Conservation (phyloP, 345 rosid genomes). For the Reutealis trisperma region DNA sequence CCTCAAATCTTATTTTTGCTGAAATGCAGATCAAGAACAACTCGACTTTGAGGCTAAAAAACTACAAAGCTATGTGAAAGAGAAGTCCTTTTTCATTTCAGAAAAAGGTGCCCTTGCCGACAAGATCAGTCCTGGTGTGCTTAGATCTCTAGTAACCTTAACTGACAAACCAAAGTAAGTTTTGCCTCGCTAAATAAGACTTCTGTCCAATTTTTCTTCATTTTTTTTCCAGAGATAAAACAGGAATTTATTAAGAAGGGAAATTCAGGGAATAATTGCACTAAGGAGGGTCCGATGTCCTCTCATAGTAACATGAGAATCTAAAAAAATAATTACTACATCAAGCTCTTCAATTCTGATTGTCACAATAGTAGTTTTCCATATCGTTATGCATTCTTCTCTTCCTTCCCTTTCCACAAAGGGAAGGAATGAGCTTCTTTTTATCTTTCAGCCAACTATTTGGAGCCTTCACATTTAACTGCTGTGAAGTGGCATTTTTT, state of each 20-base stretch:
- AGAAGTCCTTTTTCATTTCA: slow-evolving; percentile 55
- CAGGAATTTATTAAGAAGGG: background rate
- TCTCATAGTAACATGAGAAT: no score
- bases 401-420: background rate
- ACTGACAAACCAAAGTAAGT: background rate
- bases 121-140: slow-evolving; percentile 62
- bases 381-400: background rate
- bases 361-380: background rate
- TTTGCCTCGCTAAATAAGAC: no score
- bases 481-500: background rate
- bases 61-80: slow-evolving; percentile 73
- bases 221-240: background rate
- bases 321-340: background rate
- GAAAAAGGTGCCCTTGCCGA: slow-evolving; percentile 81
- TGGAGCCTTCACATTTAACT: background rate
- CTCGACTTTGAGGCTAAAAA: slow-evolving; percentile 65
- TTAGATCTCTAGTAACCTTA: slow-evolving; percentile 31
- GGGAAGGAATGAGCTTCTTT: background rate
- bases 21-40: slow-evolving; percentile 50
- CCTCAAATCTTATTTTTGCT: slow-evolving; percentile 4
- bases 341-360: background rate
- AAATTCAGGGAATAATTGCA: background rate
- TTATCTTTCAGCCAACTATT: background rate
- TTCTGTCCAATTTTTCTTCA: no score
- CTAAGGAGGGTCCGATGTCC: background rate